Percentiles rank a stretch among this genome's conserved stretches.
phyloP scores from a whole-genome alignment of 176 grass and related monocot genomes.

The Bonia amplexicaulis region DNA sequence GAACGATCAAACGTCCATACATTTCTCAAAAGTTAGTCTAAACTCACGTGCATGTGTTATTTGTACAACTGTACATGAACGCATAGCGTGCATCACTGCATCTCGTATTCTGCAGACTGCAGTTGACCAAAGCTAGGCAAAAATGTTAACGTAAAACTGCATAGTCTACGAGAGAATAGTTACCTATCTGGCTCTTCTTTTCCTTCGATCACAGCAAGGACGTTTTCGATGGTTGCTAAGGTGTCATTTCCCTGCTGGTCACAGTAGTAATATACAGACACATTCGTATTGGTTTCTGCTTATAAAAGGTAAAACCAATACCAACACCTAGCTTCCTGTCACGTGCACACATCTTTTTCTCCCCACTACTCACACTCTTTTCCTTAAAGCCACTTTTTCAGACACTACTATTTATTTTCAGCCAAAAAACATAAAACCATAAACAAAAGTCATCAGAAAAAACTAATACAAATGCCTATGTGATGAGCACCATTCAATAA shows the following conservation, averaged over 20 bases:
- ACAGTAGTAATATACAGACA: neutral
- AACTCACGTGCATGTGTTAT: neutral
- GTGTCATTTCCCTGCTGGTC: conserved; percentile 64
- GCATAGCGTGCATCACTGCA: neutral
- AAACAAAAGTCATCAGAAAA: no score
- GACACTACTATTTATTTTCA: no score
- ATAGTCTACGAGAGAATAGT: neutral
- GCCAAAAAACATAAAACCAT: no score
- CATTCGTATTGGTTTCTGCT: no score
- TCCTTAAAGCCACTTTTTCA: no score
- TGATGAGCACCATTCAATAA: neutral
- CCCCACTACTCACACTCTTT: no score
- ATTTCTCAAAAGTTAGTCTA: neutral
- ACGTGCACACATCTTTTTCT: no score
- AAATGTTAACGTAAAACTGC: neutral
- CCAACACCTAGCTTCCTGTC: no score
- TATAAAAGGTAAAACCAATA: no score
- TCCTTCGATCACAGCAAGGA: conserved; percentile 83
- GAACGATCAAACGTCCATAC: neutral
- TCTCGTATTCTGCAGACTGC: neutral
- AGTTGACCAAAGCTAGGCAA: neutral
- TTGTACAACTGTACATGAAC: neutral
- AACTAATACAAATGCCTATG: no score
- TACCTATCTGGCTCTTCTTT: conserved; percentile 87
- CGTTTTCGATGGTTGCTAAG: conserved; percentile 75